Evolutionary conservation across 2,329 filamentous ascomycete genomes (phyloP), one percentile per base, ranked within the genome.

Genomic region (Nothophaeocryptopus gaeumannii): DNA sequence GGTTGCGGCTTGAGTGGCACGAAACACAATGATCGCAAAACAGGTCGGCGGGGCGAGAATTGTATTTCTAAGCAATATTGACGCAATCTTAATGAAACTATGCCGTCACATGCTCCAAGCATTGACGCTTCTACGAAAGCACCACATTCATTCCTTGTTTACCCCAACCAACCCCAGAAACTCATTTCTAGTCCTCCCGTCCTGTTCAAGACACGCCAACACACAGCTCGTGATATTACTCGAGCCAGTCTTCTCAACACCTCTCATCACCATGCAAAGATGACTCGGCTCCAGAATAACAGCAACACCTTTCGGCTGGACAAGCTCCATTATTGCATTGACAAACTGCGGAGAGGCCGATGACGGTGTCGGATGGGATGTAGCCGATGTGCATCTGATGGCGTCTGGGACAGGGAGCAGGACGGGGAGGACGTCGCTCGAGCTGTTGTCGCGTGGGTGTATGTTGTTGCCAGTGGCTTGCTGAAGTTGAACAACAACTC

Each of bases 231-330:
- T 97, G 33, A 95, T 93, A 7, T 93, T 97, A 13, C 81, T 86
- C 43, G 88, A 84, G 36, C 79, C 82, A 0, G 89, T 89, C 78
- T 97, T 96, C 68, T 96, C 82, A 8, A 97, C 92, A n/a, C 93
- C 93, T 39, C 93, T 83, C 91, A 97, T 97, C 11, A 96, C 90
- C 92, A 97, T 97, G 77, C 93, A 97, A 38, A 97, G 76, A 73
- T 99, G 93, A 65, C 84, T 90, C 10, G 89, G 93, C 67, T 99
- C 93, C 85, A 97, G 95, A 52, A 99, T 91, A 1, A 99, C 92
- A 14, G 89, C 92, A 2, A 99, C 92, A 39, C 93, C 93, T 66
- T 95, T 89, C 1, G 93, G 93, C 68, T 93, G 86, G 41, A 99
- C 78, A 10, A 97, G 84, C 65, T 97, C 91, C 68, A 90, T 90